Base-by-base conservation (phyloP, 2,329 filamentous ascomycete genomes). In the Leptographium galeiforme region DNA sequence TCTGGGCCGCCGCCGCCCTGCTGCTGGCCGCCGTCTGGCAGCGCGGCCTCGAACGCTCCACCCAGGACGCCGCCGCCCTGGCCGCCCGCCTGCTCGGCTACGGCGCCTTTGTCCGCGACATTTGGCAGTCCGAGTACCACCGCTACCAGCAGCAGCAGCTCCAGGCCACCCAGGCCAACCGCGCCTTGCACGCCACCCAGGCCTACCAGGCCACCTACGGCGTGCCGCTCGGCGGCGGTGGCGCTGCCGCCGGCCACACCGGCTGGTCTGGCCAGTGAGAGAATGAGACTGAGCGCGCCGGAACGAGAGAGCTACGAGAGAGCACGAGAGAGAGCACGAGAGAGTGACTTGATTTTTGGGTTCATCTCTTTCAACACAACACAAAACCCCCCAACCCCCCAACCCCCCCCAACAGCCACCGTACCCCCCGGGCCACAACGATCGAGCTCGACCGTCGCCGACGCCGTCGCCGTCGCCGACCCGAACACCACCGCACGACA, bases 11-110 rank as follows among this genome's bases (percentile, higher is more conserved):
- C 2, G 59, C 90, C 2, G 68, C 75, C 6, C 72, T 74, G 0
- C 44, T 81, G 0, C 72, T 73, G 0, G 70, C 81, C 18, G 73
- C 76, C 56, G 72, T 84, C 4, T 85, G 76, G 66, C 81, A 82
- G 62, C 72, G 87, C 2, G 83, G 89, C 0, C 64, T 84, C 16
- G 78, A 81, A 58, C 79, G 79, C 55, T 83, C 82, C 58, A 68
- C 78, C 14, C 72, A 74, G 56, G 87, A 93, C 67, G 61, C 70
- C 13, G 67, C 69, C 18, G 68, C 70, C 1, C 56, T 77, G 36
- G 69, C 63, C 11, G 62, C 68, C 54, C 72, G 70, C 61, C 45
- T 75, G n/a, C 61, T 65, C 30, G 72, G 70, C 8, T 78, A 77
- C 61, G 66, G 68, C 45, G 63, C 68, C 14, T 69, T 75, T 50